Conservation (phyloP, 768 basidiomycete genomes). For the Paxillus rubicundulus region DNA sequence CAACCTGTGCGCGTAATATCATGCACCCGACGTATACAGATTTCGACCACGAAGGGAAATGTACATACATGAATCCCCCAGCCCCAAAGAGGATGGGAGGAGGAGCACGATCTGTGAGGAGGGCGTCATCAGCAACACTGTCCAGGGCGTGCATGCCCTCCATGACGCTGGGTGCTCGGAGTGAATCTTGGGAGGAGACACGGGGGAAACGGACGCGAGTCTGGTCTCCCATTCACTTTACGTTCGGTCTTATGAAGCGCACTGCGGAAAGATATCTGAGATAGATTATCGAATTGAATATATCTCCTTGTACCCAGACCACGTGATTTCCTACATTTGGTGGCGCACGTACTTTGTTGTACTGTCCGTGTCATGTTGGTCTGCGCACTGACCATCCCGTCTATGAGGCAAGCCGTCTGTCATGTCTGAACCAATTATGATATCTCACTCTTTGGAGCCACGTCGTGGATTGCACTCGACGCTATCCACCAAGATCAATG, state of each 20-base stretch:
- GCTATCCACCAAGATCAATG: slow-evolving; percentile 21
- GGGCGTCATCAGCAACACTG: slow-evolving; percentile 10
- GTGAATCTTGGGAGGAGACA: slow-evolving; percentile 3
- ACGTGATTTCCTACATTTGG: no score
- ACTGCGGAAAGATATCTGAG: no score
- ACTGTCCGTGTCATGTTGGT: no score
- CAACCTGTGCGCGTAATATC: slow-evolving; percentile 44
- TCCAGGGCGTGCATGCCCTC: slow-evolving; percentile 26
- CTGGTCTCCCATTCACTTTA: slow-evolving; percentile 13
- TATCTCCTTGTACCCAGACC: no score
- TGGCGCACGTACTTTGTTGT: no score
- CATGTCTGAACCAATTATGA: slow-evolving; percentile 16
- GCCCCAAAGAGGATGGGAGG: slow-evolving; percentile 69
- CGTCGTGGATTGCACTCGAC: slow-evolving; percentile 32
- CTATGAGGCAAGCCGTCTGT: no score
- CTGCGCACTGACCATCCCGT: no score
- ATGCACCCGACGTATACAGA: not conserved
- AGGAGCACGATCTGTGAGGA: slow-evolving; percentile 13
- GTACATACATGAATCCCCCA: slow-evolving; percentile 67
- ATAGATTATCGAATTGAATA: no score
- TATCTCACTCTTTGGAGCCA: slow-evolving; percentile 20
- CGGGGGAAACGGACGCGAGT: slow-evolving; percentile 13
- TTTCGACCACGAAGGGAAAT: not conserved
- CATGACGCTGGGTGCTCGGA: slow-evolving; percentile 16
- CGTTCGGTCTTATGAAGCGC: not conserved